Evolutionary conservation across 352 stramenopile species (phyloP).

Genomic region (Pythium phragmitis): DNA sequence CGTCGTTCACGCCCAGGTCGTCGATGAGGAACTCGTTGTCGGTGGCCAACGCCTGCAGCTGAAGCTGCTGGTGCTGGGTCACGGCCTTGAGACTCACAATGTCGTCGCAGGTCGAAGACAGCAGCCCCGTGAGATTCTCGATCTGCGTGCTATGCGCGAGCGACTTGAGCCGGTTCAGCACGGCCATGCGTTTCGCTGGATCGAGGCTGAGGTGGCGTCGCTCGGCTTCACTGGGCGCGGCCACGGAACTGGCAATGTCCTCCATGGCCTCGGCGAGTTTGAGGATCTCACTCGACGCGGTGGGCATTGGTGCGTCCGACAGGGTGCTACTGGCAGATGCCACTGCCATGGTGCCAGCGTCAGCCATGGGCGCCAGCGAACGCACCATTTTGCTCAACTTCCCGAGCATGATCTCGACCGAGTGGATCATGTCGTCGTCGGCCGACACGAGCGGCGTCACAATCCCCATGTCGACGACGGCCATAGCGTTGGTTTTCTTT

Average conservation of each 20-base stretch:
- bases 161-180: slow-evolving; percentile 41
- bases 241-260: not conserved
- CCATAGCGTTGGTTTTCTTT: not conserved
- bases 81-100: slow-evolving; percentile 31
- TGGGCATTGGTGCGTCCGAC: no score
- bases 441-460: slow-evolving; percentile 1
- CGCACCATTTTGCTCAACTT: slow-evolving; percentile 67
- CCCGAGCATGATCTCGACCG: slow-evolving; percentile 40
- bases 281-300: slow-evolving; percentile 41
- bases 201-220: slow-evolving; percentile 33
- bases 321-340: not conserved
- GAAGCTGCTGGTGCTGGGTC: slow-evolving; percentile 29
- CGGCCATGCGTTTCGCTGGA: slow-evolving; percentile 29
- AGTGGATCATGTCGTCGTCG: slow-evolving; percentile 33
- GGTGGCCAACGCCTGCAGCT: slow-evolving; percentile 20
- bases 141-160: slow-evolving; percentile 40
- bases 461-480: no score
- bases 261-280: slow-evolving; percentile 58
- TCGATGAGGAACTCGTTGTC: slow-evolving; percentile 11
- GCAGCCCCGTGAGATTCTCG: slow-evolving; percentile 20
- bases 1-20: slow-evolving; percentile 17
- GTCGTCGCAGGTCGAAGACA: slow-evolving; percentile 26
- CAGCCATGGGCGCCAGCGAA: slow-evolving; percentile 44
- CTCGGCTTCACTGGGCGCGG: not conserved
- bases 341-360: slow-evolving; percentile 24